phyloP scores from a whole-genome alignment of 129 eudicot species.

The Pseudognaphalium luteoalbum region DNA sequence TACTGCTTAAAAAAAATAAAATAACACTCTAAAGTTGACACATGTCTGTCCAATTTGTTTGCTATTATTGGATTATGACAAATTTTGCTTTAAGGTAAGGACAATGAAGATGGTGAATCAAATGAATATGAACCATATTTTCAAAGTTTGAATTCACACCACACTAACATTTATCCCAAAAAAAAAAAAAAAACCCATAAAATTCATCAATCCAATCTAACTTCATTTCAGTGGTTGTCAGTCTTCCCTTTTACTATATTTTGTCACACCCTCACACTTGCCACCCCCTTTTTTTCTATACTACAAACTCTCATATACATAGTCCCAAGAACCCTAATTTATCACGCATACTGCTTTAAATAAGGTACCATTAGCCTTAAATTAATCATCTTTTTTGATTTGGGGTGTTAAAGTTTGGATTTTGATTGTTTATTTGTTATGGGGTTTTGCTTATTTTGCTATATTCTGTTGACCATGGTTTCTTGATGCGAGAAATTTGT shows the following conservation, averaged over 20 bases:
- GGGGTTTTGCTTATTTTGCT: background rate
- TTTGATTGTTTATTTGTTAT: background rate
- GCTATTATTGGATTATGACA: too few relatives aligned
- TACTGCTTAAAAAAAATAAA: too few relatives aligned
- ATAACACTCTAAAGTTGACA: too few relatives aligned
- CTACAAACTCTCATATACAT: conserved; percentile 8
- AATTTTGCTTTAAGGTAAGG: background rate
- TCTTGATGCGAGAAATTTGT: background rate
- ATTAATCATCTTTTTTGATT: background rate
- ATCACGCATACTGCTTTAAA: background rate
- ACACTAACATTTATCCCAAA: conserved; percentile 54
- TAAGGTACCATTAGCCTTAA: background rate
- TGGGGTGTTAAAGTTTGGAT: background rate
- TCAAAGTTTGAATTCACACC: conserved; percentile 55
- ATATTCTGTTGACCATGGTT: background rate
- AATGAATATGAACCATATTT: conserved; percentile 36
- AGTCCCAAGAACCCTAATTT: background rate
- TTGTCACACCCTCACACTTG: conserved; percentile 34
- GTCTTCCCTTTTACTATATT: conserved; percentile 19
- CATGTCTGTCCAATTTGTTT: too few relatives aligned
- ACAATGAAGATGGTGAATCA: conserved; percentile 19
- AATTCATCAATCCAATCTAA: conserved; percentile 12
- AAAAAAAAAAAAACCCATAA: conserved; percentile 5
- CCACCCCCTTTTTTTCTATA: background rate
- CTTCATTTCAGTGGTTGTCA: conserved; percentile 64